These are phyloP conservation scores for Leptomonas seymouri DNA, from an alignment of 208 protist genomes.

Conservation along the genomic window DNA sequence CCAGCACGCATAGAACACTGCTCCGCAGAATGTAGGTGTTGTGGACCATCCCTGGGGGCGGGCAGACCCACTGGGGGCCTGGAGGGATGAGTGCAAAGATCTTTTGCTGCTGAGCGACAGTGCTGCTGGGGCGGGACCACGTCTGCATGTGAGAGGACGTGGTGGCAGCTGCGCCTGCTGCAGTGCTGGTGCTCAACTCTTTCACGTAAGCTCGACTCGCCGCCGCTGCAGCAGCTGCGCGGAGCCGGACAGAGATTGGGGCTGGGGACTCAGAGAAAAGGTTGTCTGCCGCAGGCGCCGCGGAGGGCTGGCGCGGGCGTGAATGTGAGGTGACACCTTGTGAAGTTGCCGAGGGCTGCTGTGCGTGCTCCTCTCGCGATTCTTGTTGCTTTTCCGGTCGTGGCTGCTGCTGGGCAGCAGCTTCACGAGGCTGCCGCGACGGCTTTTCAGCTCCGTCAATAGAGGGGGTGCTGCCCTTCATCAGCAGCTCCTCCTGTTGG, in stretches of 20 bases:
- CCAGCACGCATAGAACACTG: constrained; percentile 40
- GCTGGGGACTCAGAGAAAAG: background rate
- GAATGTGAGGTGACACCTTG: background rate
- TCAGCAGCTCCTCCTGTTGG: constrained; percentile 12
- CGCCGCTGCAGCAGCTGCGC: background rate
- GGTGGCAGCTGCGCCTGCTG: too few relatives aligned
- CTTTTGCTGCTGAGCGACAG: constrained; percentile 3
- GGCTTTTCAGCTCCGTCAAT: background rate
- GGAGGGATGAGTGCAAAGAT: constrained; percentile 1
- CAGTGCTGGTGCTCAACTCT: background rate
- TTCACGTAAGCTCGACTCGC: background rate
- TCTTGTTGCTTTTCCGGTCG: background rate
- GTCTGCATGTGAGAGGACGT: background rate
- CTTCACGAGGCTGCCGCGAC: background rate
- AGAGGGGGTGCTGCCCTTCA: background rate
- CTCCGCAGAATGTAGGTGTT: constrained; percentile 26
- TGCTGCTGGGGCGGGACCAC: background rate
- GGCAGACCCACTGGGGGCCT: constrained; percentile 13
- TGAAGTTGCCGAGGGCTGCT: background rate
- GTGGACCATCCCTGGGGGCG: background rate
- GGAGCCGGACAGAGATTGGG: background rate
- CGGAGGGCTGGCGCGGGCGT: background rate
- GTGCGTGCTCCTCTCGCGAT: background rate
- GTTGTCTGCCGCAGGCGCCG: background rate
- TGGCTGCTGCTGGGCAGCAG: background rate